Evolutionary conservation across 106 monocot species (phyloP), one percentile per base, ranked within the genome.

Genomic region (Acorus calamus): DNA sequence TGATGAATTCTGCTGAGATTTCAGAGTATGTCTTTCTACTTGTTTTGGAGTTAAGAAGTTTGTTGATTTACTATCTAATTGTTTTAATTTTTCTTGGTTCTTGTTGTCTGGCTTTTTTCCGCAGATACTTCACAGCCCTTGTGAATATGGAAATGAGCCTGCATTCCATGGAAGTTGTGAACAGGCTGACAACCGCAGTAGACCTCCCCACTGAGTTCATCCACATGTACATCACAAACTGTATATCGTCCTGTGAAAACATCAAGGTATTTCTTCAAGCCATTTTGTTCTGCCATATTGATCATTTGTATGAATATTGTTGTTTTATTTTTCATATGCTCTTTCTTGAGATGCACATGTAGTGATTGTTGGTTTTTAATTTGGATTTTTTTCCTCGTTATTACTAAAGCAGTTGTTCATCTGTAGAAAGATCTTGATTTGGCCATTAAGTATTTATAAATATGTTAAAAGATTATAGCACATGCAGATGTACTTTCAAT

Each of bases 91-190:
- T 51, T 49, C 14, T 61, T 14, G 14, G 44, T 60, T 51, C 49
- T 68, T 49, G 62, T 61, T 9, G 6, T 67, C 47, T 45, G 2
- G 55, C 50, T 44, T 63, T 5, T 4, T 75, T 11, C 50, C 56
- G 11, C 83, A 98, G 96, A 56, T 98, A 85, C 65, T 91, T 98
- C 66, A 76, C 76, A 7, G 77, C 85, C 70, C 87, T 98, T 55
- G 96, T 98, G 51, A 85, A 79, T 63, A 98, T 98, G 96, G 96
- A 98, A 11, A 88, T 91, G 91, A 91, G 91, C 64, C 71, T 91
- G 46, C 96, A 87, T 69, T 98, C 96, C 3, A 98, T 98, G 91
- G 91, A 98, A 72, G 96, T 98, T 71, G 96, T 98, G 43, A 91
- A 91, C 71, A 84, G 87, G 79, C 87, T 98, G 28, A 91, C 96